phyloP scores from a whole-genome alignment of 2,329 filamentous ascomycete species.

The Paecilomyces niveus region DNA sequence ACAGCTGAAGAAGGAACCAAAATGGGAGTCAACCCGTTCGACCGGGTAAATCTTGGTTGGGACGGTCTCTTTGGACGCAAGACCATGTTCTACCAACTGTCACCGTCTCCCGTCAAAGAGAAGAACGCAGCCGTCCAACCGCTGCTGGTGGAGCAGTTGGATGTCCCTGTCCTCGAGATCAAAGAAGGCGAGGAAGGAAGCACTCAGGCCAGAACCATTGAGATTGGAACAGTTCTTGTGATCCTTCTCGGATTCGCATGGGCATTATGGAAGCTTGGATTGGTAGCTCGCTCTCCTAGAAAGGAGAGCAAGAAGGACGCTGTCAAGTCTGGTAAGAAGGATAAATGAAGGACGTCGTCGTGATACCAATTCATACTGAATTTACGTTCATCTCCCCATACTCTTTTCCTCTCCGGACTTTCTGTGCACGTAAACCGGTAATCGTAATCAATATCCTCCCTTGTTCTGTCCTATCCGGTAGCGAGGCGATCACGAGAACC shows the following conservation, averaged over 20 bases:
- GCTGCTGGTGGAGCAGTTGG: constrained; percentile 48
- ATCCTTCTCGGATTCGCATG: constrained; percentile 62
- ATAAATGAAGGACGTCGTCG: not conserved
- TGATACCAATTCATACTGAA: not conserved
- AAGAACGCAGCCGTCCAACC: constrained; percentile 3
- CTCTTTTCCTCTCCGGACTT: not conserved
- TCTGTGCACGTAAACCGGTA: not conserved
- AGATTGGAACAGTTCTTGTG: constrained; percentile 50
- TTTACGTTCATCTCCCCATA: not conserved
- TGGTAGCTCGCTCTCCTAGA: constrained; percentile 20
- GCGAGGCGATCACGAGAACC: too few relatives aligned
- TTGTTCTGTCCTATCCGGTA: too few relatives aligned
- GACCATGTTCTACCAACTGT: constrained; percentile 77
- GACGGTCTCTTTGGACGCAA: constrained; percentile 69
- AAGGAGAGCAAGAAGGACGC: constrained; percentile 2
- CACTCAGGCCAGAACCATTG: constrained; percentile 32
- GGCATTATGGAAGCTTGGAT: constrained; percentile 55
- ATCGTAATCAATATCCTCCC: not conserved
- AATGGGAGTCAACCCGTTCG: constrained; percentile 75
- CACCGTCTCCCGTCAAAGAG: constrained; percentile 38
- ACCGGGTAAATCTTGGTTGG: constrained; percentile 76
- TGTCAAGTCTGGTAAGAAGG: constrained; percentile 8
- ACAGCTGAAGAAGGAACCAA: constrained; percentile 52
- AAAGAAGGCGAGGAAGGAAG: constrained; percentile 40
- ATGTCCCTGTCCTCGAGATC: constrained; percentile 60